These are phyloP conservation scores for Hibiscus trionum DNA, from an alignment of 345 rosid genomes.

Conservation along the genomic window DNA sequence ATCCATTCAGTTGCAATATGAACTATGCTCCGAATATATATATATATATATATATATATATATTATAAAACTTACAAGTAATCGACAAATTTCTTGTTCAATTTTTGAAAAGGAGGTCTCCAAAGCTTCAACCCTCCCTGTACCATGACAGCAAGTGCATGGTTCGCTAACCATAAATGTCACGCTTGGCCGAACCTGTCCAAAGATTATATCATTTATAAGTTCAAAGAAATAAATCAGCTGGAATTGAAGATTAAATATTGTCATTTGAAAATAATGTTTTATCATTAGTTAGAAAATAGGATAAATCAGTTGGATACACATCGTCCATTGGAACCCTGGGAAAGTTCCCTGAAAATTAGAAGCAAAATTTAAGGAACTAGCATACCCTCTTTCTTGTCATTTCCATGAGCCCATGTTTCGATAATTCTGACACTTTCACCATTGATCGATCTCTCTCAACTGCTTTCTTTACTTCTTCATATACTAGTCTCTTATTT, in stretches of 20 bases:
- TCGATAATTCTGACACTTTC: slow-evolving; percentile 89
- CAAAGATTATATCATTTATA: slow-evolving; percentile 8
- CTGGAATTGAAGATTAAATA: not conserved
- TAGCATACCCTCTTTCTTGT: slow-evolving; percentile 85
- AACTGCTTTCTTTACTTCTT: slow-evolving; percentile 87
- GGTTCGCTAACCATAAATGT: slow-evolving; percentile 96
- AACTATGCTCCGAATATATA: slow-evolving; percentile 3
- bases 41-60: not conserved
- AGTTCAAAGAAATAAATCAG: not conserved
- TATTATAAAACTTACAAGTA: slow-evolving; percentile 46
- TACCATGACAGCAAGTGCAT: slow-evolving; percentile 82
- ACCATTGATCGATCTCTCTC: slow-evolving; percentile 85
- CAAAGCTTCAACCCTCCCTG: slow-evolving; percentile 95
- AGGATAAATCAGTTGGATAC: not conserved
- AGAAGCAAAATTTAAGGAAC: slow-evolving; percentile 14
- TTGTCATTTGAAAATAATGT: not conserved
- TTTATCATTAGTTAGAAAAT: not conserved
- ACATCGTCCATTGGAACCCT: slow-evolving; percentile 1
- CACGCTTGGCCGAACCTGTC: slow-evolving; percentile 95
- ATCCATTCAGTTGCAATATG: not conserved
- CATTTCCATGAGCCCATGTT: slow-evolving; percentile 95
- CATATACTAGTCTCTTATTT: slow-evolving; percentile 80
- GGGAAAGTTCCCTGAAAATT: slow-evolving; percentile 2
- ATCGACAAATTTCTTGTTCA: slow-evolving; percentile 85
- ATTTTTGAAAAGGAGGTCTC: slow-evolving; percentile 93